A percentile compares a stretch with the other conserved stretches of the same genome.
These are phyloP conservation scores for Bromus sterilis DNA, from an alignment of 176 grass and related monocot genomes.

Conservation along the genomic window DNA sequence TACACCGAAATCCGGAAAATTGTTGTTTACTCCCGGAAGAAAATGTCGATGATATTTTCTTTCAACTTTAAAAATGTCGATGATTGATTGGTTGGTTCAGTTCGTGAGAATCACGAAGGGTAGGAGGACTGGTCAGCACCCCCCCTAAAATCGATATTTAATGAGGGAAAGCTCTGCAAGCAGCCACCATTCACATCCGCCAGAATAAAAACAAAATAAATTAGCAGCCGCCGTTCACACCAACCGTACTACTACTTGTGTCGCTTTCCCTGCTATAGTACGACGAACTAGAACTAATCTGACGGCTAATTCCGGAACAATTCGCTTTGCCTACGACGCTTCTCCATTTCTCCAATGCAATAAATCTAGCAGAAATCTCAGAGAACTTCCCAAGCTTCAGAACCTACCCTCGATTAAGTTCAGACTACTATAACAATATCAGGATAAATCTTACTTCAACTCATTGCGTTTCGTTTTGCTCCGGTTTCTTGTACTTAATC, in stretches of 20 bases:
- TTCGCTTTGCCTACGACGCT: neutral
- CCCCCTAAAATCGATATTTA: neutral
- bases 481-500: neutral
- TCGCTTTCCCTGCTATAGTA: neutral
- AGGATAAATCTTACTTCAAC: neutral
- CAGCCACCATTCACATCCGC: neutral
- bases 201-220: neutral
- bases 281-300: neutral
- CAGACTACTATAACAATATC: neutral
- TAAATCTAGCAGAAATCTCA: neutral
- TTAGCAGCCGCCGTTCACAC: neutral
- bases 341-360: neutral
- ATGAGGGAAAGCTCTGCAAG: neutral
- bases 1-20: neutral
- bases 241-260: neutral
- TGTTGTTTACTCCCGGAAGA: neutral
- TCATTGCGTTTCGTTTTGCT: neutral
- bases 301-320: neutral
- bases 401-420: neutral
- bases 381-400: neutral
- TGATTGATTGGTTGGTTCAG: no score
- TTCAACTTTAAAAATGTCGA: no score
- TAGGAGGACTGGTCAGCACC: constrained; percentile 3
- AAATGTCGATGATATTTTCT: neutral
- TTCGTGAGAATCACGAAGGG: constrained; percentile 19